phyloP scores from a whole-genome alignment of 2,329 filamentous ascomycete genomes.

The Fragosphaeria purpurea region DNA sequence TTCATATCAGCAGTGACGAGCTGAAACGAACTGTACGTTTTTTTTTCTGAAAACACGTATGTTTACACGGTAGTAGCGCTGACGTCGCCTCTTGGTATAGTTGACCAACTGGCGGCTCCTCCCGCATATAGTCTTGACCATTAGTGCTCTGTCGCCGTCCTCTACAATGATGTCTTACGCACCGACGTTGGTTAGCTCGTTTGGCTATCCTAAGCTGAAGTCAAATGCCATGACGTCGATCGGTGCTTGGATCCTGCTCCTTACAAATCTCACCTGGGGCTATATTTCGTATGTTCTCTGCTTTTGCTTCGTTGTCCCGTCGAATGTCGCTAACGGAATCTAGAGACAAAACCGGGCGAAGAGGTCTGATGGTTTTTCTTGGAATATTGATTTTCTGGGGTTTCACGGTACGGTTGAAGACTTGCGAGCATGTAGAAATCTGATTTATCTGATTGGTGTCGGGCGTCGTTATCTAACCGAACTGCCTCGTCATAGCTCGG shows the following conservation, averaged over 20 bases:
- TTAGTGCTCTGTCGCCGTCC: conserved; percentile 20
- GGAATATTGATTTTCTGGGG: conserved; percentile 16
- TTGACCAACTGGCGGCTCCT: conserved; percentile 28
- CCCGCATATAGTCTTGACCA: conserved; percentile 23
- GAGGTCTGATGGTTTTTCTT: conserved; percentile 20
- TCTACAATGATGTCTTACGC: conserved; percentile 20
- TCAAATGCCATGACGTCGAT: conserved; percentile 26
- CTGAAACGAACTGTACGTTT: neutral
- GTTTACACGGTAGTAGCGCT: too few relatives aligned
- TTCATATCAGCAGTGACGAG: conserved; percentile 3
- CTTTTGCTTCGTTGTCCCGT: neutral
- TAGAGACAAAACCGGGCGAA: conserved; percentile 15
- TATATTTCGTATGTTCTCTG: neutral
- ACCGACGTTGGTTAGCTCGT: conserved; percentile 22
- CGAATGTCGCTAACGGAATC: conserved; percentile 1
- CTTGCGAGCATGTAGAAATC: too few relatives aligned
- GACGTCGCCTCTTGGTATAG: conserved; percentile 9
- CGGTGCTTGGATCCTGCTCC: conserved; percentile 24
- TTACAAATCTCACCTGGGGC: conserved; percentile 24
- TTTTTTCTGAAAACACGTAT: neutral
- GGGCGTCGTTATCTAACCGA: too few relatives aligned
- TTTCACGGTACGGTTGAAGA: neutral
- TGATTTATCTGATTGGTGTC: too few relatives aligned
- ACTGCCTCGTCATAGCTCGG: neutral
- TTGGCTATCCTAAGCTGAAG: conserved; percentile 25